A percentile compares a stretch with the other conserved stretches of the same genome.
Evolutionary conservation across 805 yeast genomes (phyloP).

Genomic region (Ogataea kodamae): DNA sequence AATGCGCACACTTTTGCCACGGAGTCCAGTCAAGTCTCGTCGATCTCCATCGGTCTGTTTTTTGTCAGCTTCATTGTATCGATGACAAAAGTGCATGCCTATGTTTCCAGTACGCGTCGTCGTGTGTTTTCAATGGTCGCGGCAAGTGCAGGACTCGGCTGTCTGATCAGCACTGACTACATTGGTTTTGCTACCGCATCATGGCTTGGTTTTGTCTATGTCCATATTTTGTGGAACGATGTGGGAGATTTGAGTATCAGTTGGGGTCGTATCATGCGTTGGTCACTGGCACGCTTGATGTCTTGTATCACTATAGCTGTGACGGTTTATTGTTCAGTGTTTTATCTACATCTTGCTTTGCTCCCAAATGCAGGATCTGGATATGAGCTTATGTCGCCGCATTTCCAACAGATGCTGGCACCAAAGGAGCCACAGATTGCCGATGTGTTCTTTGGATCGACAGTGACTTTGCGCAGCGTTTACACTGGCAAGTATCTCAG

Average conservation of each 20-base stretch:
- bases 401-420: constrained; percentile 59
- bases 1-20: constrained; percentile 66
- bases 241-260: constrained; percentile 63
- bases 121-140: constrained; percentile 54
- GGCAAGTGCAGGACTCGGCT: constrained; percentile 51
- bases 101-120: constrained; percentile 40
- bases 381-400: constrained; percentile 59
- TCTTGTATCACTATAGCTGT: constrained; percentile 53
- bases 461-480: constrained; percentile 66
- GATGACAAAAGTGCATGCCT: constrained; percentile 21
- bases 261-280: constrained; percentile 36
- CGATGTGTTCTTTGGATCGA: constrained; percentile 70
- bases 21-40: constrained; percentile 52
- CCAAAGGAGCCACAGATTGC: constrained; percentile 45
- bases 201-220: constrained; percentile 51
- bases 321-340: constrained; percentile 52
- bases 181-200: constrained; percentile 64
- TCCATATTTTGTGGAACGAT: constrained; percentile 59
- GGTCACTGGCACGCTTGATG: constrained; percentile 38
- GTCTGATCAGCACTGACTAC: constrained; percentile 60
- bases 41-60: constrained; percentile 44
- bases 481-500: constrained; percentile 78
- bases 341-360: constrained; percentile 52
- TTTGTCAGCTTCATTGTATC: constrained; percentile 44
- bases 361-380: constrained; percentile 55